Base-by-base conservation (phyloP, 768 basidiomycete species). In the Suillus fuscotomentosus region DNA sequence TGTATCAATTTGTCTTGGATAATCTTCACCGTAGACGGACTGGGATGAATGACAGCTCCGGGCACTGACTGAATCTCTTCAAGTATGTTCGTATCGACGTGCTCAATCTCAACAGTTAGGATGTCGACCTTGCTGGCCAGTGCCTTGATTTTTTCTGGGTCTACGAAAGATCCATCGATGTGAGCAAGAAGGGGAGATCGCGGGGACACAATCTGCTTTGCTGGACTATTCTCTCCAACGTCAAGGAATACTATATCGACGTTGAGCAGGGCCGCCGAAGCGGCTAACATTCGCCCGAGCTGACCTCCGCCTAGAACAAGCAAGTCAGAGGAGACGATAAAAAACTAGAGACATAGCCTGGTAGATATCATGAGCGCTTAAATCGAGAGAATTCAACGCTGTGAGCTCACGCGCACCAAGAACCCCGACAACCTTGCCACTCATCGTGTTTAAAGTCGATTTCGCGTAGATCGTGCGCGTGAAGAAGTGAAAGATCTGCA, bases 61-160 rank as follows among this genome's bases (percentile, higher is more conserved):
- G 39, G 14, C 74, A 76, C 14, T 64, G 73, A 61, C 74, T 70
- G 60, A 68, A 72, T 42, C 69, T 75, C 83, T 59, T 89, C 85
- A 11, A 99, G 81, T 0, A 92, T 86, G 24, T 79, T 79, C 13
- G 84, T 92, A 67, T 97, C 86, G 66, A 99, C 94, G 71, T 99
- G 97, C 77, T 99, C 97, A 41, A 98, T 99, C 81, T 99, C 97
- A 60, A 97, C 88, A 0, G 97, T 99, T 57, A 99, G 80, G 41
- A 99, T 80, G 70, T 98, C 91, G 38, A 91, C 95, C 72, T 88
- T 87, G 14, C 75, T 66, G 0, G 95, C 94, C 43, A 99, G 85
- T 67, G 91, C 84, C 50, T 81, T 83, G 69, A 99, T 97, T 72
- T 91, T 89, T 14, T 76, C 78, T 0, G 90, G 84, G 72, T 95